Evolutionary conservation across 1,284 basidiomycete genomes (phyloP), one percentile per base, ranked within the genome.

Genomic region (Golubevia pallescens): DNA sequence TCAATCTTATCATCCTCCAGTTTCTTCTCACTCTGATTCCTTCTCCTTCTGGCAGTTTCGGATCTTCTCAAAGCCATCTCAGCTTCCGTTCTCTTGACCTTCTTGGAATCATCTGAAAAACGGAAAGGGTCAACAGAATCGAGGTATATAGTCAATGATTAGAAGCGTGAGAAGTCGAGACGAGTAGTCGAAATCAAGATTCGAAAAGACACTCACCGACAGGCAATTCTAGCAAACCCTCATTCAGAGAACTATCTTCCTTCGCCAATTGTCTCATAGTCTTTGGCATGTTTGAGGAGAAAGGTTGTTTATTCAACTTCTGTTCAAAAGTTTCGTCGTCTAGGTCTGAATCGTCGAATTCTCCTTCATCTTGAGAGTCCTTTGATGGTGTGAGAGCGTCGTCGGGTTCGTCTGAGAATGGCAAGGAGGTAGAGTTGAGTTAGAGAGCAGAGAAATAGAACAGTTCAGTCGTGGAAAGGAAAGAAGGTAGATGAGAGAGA

Each of bases 1-100:
- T 76, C 82, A 4, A 78, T 93, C 89, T 95, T 95, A 85, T 96
- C 94, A 77, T 96, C 94, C 81, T 95, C 93, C 20, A 94, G 88
- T 85, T 93, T 93, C 88, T 95, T 94, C 86, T 95, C 94, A 19
- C 90, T 91, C 68, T 95, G 88, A 74, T 95, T 92, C 78, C 91
- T 92, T 57, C 94, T 88, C 81, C 94, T 92, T 34, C 93, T 88
- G 0, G 93, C 93, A 0, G 91, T 93, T 86, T 96, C 94, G 81
- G 94, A 93, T 32, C 92, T 88, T 58, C 92, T 89, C 16, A 95
- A 87, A 0, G 92, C 91, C 1, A 93, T 88, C 85, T 95, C 94
- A 0, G 91, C 90, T 75, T 94, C 93, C 16, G 93, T 94, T 3
- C 94, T 87, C 10, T 90, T 89, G 74, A 92, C 91, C 86, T 93